phyloP scores from a whole-genome alignment of 352 stramenopile species.

The Bremia lactucae region DNA sequence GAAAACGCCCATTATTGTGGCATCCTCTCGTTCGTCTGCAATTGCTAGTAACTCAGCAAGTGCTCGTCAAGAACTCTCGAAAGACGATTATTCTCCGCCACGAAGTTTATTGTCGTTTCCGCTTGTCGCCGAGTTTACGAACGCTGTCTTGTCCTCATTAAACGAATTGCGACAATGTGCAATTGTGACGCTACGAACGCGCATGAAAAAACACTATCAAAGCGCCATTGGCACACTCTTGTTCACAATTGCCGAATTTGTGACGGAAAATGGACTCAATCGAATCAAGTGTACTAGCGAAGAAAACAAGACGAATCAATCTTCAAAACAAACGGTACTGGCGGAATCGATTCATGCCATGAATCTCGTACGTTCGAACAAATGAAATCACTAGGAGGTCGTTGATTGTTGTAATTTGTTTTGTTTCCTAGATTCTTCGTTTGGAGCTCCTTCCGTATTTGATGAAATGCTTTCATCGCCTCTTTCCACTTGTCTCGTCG shows the following conservation, averaged over 20 bases:
- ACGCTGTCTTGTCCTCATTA: conserved; percentile 64
- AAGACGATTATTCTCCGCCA: conserved; percentile 52
- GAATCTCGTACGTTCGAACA: conserved; percentile 39
- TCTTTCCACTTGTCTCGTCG: conserved; percentile 43
- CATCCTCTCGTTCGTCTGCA: conserved; percentile 45
- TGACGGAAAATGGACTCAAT: conserved; percentile 35
- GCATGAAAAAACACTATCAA: conserved; percentile 47
- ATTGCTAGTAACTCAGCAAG: conserved; percentile 7
- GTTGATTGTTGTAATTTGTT: too few relatives aligned
- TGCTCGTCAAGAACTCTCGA: conserved; percentile 4
- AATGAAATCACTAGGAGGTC: too few relatives aligned
- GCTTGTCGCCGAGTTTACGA: conserved; percentile 77
- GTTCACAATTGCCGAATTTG: conserved; percentile 44
- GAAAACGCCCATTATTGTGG: conserved; percentile 60
- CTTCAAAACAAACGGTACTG: conserved; percentile 19
- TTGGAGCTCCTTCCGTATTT: conserved; percentile 54
- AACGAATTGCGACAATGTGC: conserved; percentile 79
- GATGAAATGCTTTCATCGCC: conserved; percentile 58
- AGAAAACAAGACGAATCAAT: conserved; percentile 2
- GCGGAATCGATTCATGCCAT: conserved; percentile 40
- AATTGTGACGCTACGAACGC: conserved; percentile 49
- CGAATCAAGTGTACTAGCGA: conserved; percentile 5
- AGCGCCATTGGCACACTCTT: conserved; percentile 37
- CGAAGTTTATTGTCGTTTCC: conserved; percentile 81
- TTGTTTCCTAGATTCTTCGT: conserved; percentile 30